Conservation (phyloP, 2,329 filamentous ascomycete species). For the Pyrenophora graminea region DNA sequence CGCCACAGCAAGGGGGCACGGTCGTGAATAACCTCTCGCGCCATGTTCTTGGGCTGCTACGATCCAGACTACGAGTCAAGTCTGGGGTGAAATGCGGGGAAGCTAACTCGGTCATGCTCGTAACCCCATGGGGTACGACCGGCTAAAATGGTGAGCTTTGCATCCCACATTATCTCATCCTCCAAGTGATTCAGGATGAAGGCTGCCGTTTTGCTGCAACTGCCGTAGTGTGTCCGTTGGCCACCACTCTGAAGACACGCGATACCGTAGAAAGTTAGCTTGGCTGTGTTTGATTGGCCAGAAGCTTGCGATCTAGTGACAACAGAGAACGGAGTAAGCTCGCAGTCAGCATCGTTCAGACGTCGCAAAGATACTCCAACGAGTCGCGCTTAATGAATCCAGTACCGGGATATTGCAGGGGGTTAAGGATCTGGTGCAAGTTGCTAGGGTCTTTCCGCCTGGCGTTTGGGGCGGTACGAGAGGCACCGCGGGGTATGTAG, state of each 20-base stretch:
- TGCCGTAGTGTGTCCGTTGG: too few relatives aligned
- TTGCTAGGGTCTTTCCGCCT: too few relatives aligned
- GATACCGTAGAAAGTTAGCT: too few relatives aligned
- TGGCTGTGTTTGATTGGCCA: neutral
- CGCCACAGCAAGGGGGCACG: conserved; percentile 3
- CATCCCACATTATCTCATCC: neutral
- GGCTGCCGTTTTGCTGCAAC: neutral
- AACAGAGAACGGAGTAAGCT: too few relatives aligned
- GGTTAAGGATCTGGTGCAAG: too few relatives aligned
- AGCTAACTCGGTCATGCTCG: neutral
- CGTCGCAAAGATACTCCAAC: too few relatives aligned
- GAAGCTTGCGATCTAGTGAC: too few relatives aligned
- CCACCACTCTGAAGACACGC: too few relatives aligned
- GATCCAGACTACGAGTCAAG: neutral
- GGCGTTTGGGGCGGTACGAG: too few relatives aligned
- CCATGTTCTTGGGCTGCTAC: neutral
- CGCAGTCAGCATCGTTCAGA: too few relatives aligned
- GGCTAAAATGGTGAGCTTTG: conserved; percentile 6
- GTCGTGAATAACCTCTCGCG: neutral
- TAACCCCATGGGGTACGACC: conserved; percentile 9
- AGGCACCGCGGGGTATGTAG: neutral
- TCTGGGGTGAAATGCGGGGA: conserved; percentile 5
- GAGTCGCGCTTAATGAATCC: too few relatives aligned
- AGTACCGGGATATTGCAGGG: too few relatives aligned
- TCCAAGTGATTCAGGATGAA: neutral